Evolutionary conservation across 2,329 filamentous ascomycete genomes (phyloP).

Genomic region (Hypoxylon rubiginosum): DNA sequence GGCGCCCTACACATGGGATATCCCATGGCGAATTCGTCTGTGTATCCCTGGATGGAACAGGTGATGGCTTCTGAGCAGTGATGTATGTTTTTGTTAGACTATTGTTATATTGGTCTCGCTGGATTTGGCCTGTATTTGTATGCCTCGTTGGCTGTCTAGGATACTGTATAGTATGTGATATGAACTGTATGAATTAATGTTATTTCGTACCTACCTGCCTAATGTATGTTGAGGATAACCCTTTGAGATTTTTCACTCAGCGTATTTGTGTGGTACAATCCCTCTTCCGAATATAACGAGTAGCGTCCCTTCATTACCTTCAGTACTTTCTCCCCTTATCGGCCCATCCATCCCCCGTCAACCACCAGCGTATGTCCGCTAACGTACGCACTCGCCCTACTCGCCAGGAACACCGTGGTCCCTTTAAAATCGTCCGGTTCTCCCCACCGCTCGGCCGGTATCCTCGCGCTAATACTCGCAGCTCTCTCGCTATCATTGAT

Average conservation of each 20-base stretch:
- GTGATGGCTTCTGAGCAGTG: slow-evolving; percentile 58
- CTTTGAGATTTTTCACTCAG: too few species aligned
- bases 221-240: background rate
- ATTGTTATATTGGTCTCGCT: background rate
- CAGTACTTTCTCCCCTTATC: slow-evolving; percentile 63
- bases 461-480: slow-evolving; percentile 81
- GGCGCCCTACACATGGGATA: slow-evolving; percentile 77
- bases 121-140: slow-evolving; percentile 3
- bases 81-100: slow-evolving; percentile 5
- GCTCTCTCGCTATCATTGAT: slow-evolving; percentile 78
- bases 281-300: background rate
- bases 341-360: slow-evolving; percentile 94
- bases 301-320: slow-evolving; percentile 50
- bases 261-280: background rate
- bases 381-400: slow-evolving; percentile 82
- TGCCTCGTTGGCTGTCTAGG: background rate
- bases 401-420: slow-evolving; percentile 81
- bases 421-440: slow-evolving; percentile 90
- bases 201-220: background rate
- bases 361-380: slow-evolving; percentile 86
- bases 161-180: slow-evolving; percentile 1
- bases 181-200: background rate
- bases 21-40: slow-evolving; percentile 67
- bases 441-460: slow-evolving; percentile 88
- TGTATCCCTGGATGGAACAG: slow-evolving; percentile 73